Evolutionary conservation across 257 asterid genomes (phyloP).

Genomic region (Capsicum chinense): DNA sequence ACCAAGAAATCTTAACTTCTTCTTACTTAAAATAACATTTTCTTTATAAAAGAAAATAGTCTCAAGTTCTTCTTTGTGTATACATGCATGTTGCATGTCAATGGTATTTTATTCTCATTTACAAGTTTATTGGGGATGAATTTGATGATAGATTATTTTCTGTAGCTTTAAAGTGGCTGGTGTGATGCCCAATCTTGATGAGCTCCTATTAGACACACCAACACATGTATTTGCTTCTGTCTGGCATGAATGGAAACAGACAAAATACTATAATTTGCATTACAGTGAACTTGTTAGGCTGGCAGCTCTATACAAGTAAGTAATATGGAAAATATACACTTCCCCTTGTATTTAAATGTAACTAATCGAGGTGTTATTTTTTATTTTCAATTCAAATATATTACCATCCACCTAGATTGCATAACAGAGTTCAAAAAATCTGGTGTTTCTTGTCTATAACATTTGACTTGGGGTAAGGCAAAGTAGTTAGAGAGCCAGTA

Average conservation of each 20-base stretch:
- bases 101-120: not conserved
- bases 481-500: not conserved
- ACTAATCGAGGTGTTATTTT: not conserved
- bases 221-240: constrained; percentile 87
- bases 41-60: not conserved
- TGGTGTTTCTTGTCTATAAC: not conserved
- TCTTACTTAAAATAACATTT: not conserved
- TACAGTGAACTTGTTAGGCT: constrained; percentile 94
- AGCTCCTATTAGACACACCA: constrained; percentile 85
- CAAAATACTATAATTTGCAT: constrained; percentile 74
- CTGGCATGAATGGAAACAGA: constrained; percentile 92
- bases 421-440: not conserved
- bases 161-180: constrained; percentile 83
- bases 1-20: constrained; percentile 23
- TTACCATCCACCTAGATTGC: constrained; percentile 1
- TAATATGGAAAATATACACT: constrained; percentile 19
- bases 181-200: constrained; percentile 95
- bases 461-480: constrained; percentile 7
- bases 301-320: constrained; percentile 92
- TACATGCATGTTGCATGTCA: not conserved
- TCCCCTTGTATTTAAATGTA: not conserved
- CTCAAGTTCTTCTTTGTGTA: not conserved
- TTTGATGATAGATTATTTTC: constrained; percentile 21
- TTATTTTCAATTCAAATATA: not conserved
- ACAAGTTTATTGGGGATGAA: not conserved